Base-by-base conservation (phyloP, 352 stramenopile species). In the Phytophthora pseudosyringae region DNA sequence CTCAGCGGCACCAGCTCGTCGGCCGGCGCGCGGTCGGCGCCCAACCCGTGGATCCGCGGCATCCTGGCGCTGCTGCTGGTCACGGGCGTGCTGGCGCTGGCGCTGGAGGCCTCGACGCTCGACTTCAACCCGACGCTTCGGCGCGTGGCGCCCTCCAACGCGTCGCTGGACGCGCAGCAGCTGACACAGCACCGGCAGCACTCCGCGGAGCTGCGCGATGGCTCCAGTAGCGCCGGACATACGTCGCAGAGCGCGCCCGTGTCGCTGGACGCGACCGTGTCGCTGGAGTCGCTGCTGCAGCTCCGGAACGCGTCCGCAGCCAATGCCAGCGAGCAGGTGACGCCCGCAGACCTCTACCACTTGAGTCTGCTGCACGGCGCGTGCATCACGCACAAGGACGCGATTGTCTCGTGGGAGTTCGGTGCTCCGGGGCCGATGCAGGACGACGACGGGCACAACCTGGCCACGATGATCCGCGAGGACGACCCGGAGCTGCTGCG, bases 331-430 rank as follows among this genome's bases (percentile, higher is more conserved):
- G 63, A 59, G 0, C 49, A 74, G n/a, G 71, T 83, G 46, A 48
- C 71, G 5, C 29, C 59, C 8, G 59, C 51, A 11, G 77, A 88
- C 25, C 54, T 76, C 10, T 62, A 78, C 15, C 79, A 90, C 40
- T 56, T 90, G 46, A 86, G 75, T 55, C 38, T 80, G 13, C 51
- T 90, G 31, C 81, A 90, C 10, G 65, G 58, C 2, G 76, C 74
- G 16, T 90, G 81, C 44, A 66, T 75, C n/a, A 12, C 31, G n/a
- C 32, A 81, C 58, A 68, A 67, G 2, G 77, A 85, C 36, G 80
- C 69, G 13, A 80, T 85, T 26, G 68, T 90, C n/a, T 71, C 74
- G 26, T 89, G 73, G 76, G 41, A 64, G 18, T 77, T 75, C 36
- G 80, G 74, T 7, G 64, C 56, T 26, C 66, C 59, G 1, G 46